A percentile compares a stretch with the other conserved stretches of the same genome.
These are phyloP conservation scores for Moniliophthora roreri DNA, from an alignment of 1,284 basidiomycete species.

Conservation along the genomic window DNA sequence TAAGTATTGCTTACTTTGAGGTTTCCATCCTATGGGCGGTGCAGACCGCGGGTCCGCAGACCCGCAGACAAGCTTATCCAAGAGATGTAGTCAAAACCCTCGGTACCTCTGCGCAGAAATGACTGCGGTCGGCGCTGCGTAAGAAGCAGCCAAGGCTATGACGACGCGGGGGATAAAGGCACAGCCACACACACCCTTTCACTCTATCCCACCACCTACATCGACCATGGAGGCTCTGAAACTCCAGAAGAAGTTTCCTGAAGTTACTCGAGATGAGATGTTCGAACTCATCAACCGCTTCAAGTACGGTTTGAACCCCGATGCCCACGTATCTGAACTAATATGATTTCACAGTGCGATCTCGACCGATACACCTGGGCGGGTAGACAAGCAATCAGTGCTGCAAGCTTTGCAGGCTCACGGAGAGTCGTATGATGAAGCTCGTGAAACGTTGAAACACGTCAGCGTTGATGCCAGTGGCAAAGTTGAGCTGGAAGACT, in stretches of 20 bases:
- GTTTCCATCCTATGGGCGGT: no score
- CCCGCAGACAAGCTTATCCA: no score
- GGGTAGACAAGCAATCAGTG: slow-evolving; percentile 81
- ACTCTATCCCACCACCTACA: not conserved
- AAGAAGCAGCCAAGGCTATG: no score
- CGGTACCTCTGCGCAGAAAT: no score
- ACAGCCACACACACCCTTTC: slow-evolving; percentile 8
- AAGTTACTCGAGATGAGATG: slow-evolving; percentile 91
- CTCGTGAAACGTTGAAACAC: slow-evolving; percentile 89
- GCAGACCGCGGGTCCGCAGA: no score
- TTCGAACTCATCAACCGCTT: slow-evolving; percentile 90
- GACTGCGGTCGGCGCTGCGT: no score
- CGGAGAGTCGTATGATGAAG: slow-evolving; percentile 91
- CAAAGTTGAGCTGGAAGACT: slow-evolving; percentile 96
- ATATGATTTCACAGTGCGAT: slow-evolving; percentile 57
- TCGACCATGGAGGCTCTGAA: slow-evolving; percentile 79
- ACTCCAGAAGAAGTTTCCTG: slow-evolving; percentile 92
- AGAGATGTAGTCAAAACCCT: no score
- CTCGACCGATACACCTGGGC: slow-evolving; percentile 82
- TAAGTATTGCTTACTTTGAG: no score
- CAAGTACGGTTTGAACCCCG: slow-evolving; percentile 65
- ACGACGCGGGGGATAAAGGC: not conserved
- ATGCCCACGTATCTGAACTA: not conserved
- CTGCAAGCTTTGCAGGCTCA: slow-evolving; percentile 74
- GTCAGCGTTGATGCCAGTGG: slow-evolving; percentile 95